Percentiles rank a stretch among this genome's conserved stretches.
phyloP scores from a whole-genome alignment of 2,329 filamentous ascomycete genomes.

The Monilinia fructicola region DNA sequence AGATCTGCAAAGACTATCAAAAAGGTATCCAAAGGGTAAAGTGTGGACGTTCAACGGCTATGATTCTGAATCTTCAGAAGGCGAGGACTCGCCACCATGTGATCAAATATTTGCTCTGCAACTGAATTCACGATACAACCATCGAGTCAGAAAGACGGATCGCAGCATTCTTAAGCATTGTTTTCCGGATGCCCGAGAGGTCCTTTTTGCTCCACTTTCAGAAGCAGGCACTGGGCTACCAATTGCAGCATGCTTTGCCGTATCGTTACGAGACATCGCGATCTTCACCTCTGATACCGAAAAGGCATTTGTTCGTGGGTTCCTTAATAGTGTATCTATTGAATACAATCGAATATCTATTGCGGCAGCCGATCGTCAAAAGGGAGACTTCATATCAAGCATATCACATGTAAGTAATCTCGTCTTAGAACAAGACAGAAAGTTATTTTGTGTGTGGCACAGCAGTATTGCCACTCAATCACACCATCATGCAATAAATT shows the following conservation, averaged over 20 bases:
- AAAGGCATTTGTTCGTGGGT: conserved; percentile 41
- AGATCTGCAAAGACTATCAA: conserved; percentile 13
- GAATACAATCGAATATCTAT: conserved; percentile 46
- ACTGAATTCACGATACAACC: background rate
- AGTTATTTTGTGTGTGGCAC: background rate
- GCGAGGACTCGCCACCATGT: background rate
- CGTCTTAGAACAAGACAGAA: background rate
- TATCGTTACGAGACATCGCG: conserved; percentile 37
- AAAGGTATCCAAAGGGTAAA: conserved; percentile 16
- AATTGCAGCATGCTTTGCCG: conserved; percentile 40
- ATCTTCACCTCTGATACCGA: conserved; percentile 39
- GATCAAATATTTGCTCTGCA: background rate
- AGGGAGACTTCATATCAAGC: conserved; percentile 56
- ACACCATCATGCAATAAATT: background rate
- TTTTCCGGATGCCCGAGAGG: conserved; percentile 41
- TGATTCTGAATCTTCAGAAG: conserved; percentile 17
- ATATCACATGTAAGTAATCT: conserved; percentile 49
- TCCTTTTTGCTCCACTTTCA: conserved; percentile 44
- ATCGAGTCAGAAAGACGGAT: background rate
- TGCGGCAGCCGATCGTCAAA: conserved; percentile 48
- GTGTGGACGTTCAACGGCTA: conserved; percentile 20
- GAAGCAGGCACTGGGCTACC: conserved; percentile 43
- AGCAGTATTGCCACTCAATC: background rate
- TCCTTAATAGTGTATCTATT: conserved; percentile 38
- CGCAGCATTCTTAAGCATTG: conserved; percentile 13